Evolutionary conservation across 768 basidiomycete genomes (phyloP), one percentile per base, ranked within the genome.

Genomic region (Lentinula guzmanii): DNA sequence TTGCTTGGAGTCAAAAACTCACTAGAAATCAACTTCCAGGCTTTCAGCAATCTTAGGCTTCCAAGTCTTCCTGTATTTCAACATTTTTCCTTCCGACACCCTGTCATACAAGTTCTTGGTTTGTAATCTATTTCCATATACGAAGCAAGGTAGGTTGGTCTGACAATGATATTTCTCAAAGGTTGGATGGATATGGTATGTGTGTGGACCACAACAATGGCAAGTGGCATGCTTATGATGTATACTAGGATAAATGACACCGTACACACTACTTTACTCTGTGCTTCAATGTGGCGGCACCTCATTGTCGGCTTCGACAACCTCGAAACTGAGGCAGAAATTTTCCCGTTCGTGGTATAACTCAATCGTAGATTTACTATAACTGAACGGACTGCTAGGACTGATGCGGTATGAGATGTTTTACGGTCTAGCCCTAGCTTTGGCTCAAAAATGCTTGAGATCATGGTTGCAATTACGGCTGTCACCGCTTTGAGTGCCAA

Each of bases 401-500:
- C 55, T 43, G 24, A 16, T 56, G 41, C 24, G 13, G 55, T 56
- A 56, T 15, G 41, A 42, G 15, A 13, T 33, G 4, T 37, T 24
- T 9, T 8, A 28, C 21, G 11, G 6, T 41, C n/a, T 9, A 21
- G 10, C 5, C 11, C 18, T 37, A 15, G n/a, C 21, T 16, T 9
- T 33, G 15, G 11, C 15, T 39, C 4, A 28, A 34, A n/a, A 4
- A 18, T 21, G 21, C 6, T 13, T 11, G 21, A 64, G 64, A 13
- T 35, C 4, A 57, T 35, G 15, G 58, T 65, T 21, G 45, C 62
- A 28, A 33, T 65, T 31, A 65, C 61, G 4, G 64, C 55, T 5
- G n/a, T 61, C 41, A 61, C 51, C 39, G 61, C 64, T 24, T 50
- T 65, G n/a, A 65, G 54, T 42, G 64, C 61, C n/a, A 62, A 65